phyloP scores from a whole-genome alignment of 169 alveolate genomes.

The Cytauxzoon felis region DNA sequence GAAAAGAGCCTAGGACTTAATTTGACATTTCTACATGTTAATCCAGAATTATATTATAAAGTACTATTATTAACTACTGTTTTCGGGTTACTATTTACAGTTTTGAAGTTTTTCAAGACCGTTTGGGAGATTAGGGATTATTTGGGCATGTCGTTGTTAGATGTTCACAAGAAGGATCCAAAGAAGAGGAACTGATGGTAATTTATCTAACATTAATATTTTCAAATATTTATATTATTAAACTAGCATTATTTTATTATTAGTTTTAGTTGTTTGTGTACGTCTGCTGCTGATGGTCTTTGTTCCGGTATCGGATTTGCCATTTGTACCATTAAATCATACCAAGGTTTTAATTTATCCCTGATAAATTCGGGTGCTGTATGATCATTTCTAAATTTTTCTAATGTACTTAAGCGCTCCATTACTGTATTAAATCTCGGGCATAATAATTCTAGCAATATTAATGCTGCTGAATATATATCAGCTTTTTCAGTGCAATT shows the following conservation, averaged over 20 bases:
- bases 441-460: conserved; percentile 80
- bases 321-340: conserved; percentile 78
- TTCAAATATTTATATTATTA: too few relatives aligned
- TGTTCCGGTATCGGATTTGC: conserved; percentile 79
- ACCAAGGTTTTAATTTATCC: conserved; percentile 73
- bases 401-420: conserved; percentile 82
- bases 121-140: conserved; percentile 30
- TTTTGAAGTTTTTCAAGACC: conserved; percentile 22
- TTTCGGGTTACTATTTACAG: conserved; percentile 9
- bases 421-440: conserved; percentile 84
- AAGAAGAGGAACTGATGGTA: too few relatives aligned
- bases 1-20: background rate
- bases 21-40: background rate
- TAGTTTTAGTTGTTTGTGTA: conserved; percentile 66
- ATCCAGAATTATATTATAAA: background rate
- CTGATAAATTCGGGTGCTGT: conserved; percentile 78
- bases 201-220: too few relatives aligned
- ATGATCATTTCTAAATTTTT: conserved; percentile 71
- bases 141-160: conserved; percentile 35
- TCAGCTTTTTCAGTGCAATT: conserved; percentile 87
- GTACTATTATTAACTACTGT: conserved; percentile 6
- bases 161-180: too few relatives aligned
- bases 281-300: conserved; percentile 82
- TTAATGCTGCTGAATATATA: conserved; percentile 83
- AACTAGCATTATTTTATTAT: conserved; percentile 42